These are phyloP conservation scores for Lichina pygmaea DNA, from an alignment of 495 filamentous ascomycete species.

Conservation along the genomic window DNA sequence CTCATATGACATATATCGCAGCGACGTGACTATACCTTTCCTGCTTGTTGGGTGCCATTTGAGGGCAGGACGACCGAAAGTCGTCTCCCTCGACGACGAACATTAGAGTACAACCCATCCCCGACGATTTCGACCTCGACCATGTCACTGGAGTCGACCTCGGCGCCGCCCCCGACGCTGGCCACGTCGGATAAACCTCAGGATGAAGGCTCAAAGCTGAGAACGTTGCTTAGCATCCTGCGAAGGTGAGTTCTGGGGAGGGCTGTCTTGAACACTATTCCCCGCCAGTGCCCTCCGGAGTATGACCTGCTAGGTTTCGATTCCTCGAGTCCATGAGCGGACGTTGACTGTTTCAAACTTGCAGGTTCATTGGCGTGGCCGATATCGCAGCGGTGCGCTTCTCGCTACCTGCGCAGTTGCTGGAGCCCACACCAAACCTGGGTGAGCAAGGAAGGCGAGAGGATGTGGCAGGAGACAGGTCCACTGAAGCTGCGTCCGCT, in stretches of 20 bases:
- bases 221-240: conserved; percentile 3
- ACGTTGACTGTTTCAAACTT: background rate
- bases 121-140: background rate
- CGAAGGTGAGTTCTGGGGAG: conserved; percentile 1
- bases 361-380: conserved; percentile 73
- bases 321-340: background rate
- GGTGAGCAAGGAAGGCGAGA: conserved; percentile 17
- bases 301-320: background rate
- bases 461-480: too few relatives aligned
- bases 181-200: background rate
- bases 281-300: background rate
- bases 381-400: conserved; percentile 92
- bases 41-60: too few relatives aligned
- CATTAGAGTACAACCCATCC: background rate
- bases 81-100: too few relatives aligned
- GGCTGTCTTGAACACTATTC: background rate
- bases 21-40: too few relatives aligned
- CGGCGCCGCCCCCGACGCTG: background rate
- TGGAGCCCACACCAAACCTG: conserved; percentile 86
- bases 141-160: background rate
- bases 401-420: conserved; percentile 77
- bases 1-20: too few relatives aligned
- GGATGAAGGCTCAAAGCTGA: conserved; percentile 4
- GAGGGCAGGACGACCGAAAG: too few relatives aligned
- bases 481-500: conserved; percentile 1